These are phyloP conservation scores for Amylostereum chailletii DNA, from an alignment of 1,284 basidiomycete species.

Conservation along the genomic window DNA sequence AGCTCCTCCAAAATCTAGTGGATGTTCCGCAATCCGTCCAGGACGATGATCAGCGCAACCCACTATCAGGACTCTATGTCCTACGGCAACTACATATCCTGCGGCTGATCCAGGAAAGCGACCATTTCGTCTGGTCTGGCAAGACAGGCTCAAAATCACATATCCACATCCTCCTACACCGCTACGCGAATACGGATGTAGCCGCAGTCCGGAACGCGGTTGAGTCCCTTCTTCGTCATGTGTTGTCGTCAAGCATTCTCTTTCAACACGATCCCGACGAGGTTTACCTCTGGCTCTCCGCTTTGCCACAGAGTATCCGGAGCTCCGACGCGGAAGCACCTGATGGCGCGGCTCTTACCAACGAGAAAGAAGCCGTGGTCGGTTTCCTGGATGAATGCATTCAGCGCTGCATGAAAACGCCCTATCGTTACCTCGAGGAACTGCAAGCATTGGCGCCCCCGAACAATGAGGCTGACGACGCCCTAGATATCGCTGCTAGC, in stretches of 20 bases:
- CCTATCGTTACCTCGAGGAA: constrained; percentile 84
- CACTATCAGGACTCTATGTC: constrained; percentile 39
- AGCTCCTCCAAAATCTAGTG: constrained; percentile 54
- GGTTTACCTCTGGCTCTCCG: constrained; percentile 67
- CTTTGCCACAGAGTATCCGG: constrained; percentile 37
- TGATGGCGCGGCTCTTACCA: constrained; percentile 45
- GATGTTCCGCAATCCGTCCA: constrained; percentile 10
- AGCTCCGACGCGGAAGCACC: constrained; percentile 29
- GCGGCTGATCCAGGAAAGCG: constrained; percentile 60
- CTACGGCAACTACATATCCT: constrained; percentile 75
- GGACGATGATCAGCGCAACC: not conserved
- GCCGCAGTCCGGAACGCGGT: constrained; percentile 49
- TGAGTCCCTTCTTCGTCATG: constrained; percentile 45
- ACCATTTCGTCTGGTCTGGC: constrained; percentile 70
- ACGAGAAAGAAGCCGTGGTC: constrained; percentile 55
- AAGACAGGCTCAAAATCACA: constrained; percentile 59
- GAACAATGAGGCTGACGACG: constrained; percentile 1
- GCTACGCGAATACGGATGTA: constrained; percentile 44
- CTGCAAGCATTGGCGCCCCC: constrained; percentile 25
- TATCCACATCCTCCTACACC: constrained; percentile 60
- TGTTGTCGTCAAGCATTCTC: constrained; percentile 63
- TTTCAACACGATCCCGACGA: constrained; percentile 80
- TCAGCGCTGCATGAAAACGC: constrained; percentile 76
- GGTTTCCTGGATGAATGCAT: constrained; percentile 83
- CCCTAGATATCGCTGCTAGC: constrained; percentile 33